These are phyloP conservation scores for Hura crepitans DNA, from an alignment of 441 rosid species.

Conservation along the genomic window DNA sequence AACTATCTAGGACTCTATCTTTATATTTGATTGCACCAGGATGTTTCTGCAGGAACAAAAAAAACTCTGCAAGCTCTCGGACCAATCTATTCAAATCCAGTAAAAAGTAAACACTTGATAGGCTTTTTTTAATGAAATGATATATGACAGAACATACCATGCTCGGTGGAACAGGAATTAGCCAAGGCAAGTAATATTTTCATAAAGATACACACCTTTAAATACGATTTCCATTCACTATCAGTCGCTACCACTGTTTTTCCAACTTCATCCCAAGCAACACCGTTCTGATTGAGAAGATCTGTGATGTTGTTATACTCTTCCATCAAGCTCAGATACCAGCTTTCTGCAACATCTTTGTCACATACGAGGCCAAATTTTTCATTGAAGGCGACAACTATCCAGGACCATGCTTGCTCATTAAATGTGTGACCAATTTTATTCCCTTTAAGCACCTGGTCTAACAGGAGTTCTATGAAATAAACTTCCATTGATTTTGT, in stretches of 20 bases:
- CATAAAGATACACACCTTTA: slow-evolving; percentile 35
- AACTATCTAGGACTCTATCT: slow-evolving; percentile 25
- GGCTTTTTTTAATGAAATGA: background rate
- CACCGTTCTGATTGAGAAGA: slow-evolving; percentile 36
- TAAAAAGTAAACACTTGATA: background rate
- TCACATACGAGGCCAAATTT: slow-evolving; percentile 37
- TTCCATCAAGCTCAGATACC: slow-evolving; percentile 41
- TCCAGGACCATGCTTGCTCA: slow-evolving; percentile 37
- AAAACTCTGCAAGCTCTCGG: background rate
- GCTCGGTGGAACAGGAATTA: background rate
- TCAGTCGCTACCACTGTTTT: slow-evolving; percentile 33
- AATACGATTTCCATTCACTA: slow-evolving; percentile 37
- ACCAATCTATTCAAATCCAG: background rate
- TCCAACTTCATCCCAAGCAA: slow-evolving; percentile 39
- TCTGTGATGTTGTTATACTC: slow-evolving; percentile 36
- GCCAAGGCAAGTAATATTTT: background rate
- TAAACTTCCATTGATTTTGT: slow-evolving; percentile 41
- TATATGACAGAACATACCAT: background rate
- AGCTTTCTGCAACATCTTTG: slow-evolving; percentile 30
- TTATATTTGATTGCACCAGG: slow-evolving; percentile 30
- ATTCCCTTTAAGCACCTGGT: slow-evolving; percentile 37
- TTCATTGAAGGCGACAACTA: slow-evolving; percentile 35
- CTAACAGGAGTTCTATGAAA: slow-evolving; percentile 37
- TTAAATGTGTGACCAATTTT: slow-evolving; percentile 31
- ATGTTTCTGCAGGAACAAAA: slow-evolving; percentile 32